These are phyloP conservation scores for Colletotrichum cereale DNA, from an alignment of 2,329 filamentous ascomycete species.

Conservation along the genomic window DNA sequence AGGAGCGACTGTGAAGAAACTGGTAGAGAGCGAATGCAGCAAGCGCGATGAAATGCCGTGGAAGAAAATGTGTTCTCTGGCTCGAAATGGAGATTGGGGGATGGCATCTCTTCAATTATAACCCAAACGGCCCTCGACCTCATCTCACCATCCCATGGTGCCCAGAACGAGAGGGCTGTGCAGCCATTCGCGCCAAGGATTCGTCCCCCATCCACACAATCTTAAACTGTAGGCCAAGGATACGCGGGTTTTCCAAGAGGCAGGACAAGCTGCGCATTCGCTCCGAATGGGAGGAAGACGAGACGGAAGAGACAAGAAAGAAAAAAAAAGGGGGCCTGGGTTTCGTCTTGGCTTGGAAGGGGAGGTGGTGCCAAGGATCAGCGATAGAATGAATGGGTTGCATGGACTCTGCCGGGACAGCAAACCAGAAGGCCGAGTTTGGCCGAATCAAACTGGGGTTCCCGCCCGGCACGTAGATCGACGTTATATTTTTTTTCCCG, in stretches of 20 bases:
- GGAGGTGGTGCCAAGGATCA: neutral
- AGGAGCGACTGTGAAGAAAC: conserved; percentile 1
- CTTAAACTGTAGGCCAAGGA: conserved; percentile 1
- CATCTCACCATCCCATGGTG: neutral
- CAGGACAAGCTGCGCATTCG: neutral
- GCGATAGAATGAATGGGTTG: neutral
- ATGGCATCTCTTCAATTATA: conserved; percentile 20
- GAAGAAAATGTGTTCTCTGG: neutral
- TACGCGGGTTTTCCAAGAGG: neutral
- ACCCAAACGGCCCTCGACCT: conserved; percentile 12
- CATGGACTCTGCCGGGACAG: conserved; percentile 1
- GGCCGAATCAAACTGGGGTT: conserved; percentile 2
- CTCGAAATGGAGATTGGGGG: neutral
- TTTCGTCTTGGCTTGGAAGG: conserved; percentile 19
- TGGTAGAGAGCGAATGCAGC: neutral
- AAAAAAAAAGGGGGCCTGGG: neutral
- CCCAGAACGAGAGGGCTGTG: conserved; percentile 18
- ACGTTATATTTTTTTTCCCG: neutral
- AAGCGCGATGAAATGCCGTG: neutral
- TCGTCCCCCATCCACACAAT: conserved; percentile 16
- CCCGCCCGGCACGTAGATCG: conserved; percentile 1
- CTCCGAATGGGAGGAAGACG: neutral
- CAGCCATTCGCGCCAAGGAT: conserved; percentile 21
- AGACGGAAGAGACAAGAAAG: neutral
- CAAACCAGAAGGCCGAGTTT: conserved; percentile 18